Base-by-base conservation (phyloP, 176 grass and related monocot genomes). In the Carex pumila region DNA sequence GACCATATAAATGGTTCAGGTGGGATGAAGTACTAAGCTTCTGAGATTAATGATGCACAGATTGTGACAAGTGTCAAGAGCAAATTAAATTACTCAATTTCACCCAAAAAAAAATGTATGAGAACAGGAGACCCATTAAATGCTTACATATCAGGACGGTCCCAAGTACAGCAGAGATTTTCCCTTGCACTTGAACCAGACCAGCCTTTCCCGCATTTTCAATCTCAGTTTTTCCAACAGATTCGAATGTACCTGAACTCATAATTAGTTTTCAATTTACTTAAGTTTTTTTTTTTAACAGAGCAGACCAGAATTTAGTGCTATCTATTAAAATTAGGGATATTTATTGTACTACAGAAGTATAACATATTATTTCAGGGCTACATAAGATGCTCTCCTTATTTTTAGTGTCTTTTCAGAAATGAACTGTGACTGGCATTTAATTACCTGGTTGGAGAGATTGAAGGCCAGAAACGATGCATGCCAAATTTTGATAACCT, bases 201-300 rank as follows among this genome's bases (percentile, higher is more conserved):
- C 95, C 95, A 2, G 91, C 95, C 86, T 98, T 98, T 6, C 95
- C 95, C 0, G 95, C 92, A 63, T 95, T 88, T 84, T 95, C 75
- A 34, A 98, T 74, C 82, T 95, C 89, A 29, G 58, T 89, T 90
- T 91, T 85, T 6, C 95, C 91, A 1, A 88, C 88, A 17, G 91
- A 88, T 64, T 95, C 92, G 60, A 95, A 98, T 3, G 85, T 93
- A 66, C 92, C 92, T 98, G 53, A 12, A 36, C 66, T 50, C 13
- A 39, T 61, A 57, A 65, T 57, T 65, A 71, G 13, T 43, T 19
- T 83, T 71, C 17, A 18, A 18, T 45, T 12, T 7, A 81, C n/a
- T 10, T 39, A 6, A 66, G 12, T 25, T 86, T 81, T 25, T 69
- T 13, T 31, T 34, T n/a, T 34, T 25, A 61, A 80, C 17, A 12